These are phyloP conservation scores for Achaetomiella virescens DNA, from an alignment of 495 filamentous ascomycete species.

Conservation along the genomic window DNA sequence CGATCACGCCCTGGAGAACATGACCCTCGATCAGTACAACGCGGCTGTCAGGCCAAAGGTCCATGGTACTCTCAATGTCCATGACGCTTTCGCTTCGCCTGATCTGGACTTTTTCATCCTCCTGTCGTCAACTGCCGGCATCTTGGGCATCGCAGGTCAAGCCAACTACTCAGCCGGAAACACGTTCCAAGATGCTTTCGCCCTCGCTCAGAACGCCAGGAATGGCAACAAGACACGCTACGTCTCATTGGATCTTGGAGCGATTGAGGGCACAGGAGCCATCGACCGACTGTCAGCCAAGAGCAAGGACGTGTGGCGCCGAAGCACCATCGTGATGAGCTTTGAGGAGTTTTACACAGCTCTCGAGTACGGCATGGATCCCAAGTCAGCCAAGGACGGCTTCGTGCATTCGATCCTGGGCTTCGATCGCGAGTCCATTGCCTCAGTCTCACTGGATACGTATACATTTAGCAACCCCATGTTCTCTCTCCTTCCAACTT, in stretches of 20 bases:
- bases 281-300: neutral
- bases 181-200: conserved; percentile 49
- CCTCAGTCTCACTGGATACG: no score
- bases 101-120: conserved; percentile 56
- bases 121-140: conserved; percentile 49
- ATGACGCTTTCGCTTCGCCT: conserved; percentile 2
- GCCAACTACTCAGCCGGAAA: conserved; percentile 55
- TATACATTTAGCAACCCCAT: no score
- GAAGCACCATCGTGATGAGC: neutral
- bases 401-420: no score
- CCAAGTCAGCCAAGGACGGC: no score
- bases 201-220: conserved; percentile 29
- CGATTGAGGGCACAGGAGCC: conserved; percentile 18
- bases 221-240: conserved; percentile 1
- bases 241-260: conserved; percentile 43
- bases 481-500: no score
- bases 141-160: conserved; percentile 45
- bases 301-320: conserved; percentile 2
- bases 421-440: no score
- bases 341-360: no score
- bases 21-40: conserved; percentile 35
- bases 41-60: conserved; percentile 44
- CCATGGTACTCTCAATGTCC: conserved; percentile 32
- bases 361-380: no score
- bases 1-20: conserved; percentile 40